Percentiles rank a stretch among this genome's conserved stretches.
Conservation (phyloP, 2,329 filamentous ascomycete species). For the Pyrenochaeta sp. region DNA sequence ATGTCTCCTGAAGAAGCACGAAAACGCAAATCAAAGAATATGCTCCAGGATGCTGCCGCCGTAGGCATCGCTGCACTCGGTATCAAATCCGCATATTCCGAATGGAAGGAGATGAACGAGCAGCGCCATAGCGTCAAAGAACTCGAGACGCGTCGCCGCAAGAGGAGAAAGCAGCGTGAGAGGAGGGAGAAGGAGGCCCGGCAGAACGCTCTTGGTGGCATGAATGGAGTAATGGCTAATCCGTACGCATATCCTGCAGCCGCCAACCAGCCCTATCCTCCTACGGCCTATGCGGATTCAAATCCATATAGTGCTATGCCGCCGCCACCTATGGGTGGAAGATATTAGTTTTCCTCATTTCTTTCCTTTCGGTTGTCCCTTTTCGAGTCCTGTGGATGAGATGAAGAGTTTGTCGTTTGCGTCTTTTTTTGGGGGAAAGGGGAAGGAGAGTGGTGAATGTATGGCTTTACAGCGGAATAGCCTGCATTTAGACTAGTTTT, state of each 20-base stretch:
- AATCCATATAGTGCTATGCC: slow-evolving; percentile 56
- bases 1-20: slow-evolving; percentile 70
- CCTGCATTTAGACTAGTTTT: no score
- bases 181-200: slow-evolving; percentile 56
- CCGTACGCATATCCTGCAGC: slow-evolving; percentile 51
- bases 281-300: slow-evolving; percentile 53
- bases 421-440: not conserved
- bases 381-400: no score
- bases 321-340: slow-evolving; percentile 51
- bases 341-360: slow-evolving; percentile 36
- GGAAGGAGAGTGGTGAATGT: not conserved
- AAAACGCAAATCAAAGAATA: slow-evolving; percentile 69
- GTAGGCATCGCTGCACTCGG: slow-evolving; percentile 73
- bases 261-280: slow-evolving; percentile 41
- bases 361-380: not conserved
- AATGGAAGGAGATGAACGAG: slow-evolving; percentile 74
- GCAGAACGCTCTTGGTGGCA: slow-evolving; percentile 50
- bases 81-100: slow-evolving; percentile 71
- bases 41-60: slow-evolving; percentile 70
- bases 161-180: slow-evolving; percentile 55
- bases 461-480: no score
- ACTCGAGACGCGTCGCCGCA: slow-evolving; percentile 60
- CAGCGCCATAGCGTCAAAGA: slow-evolving; percentile 65
- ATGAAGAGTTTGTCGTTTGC: no score
- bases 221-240: slow-evolving; percentile 44